Evolutionary conservation across 1,284 basidiomycete genomes (phyloP), one percentile per base, ranked within the genome.

Genomic region (Ceratobasidium sp.): DNA sequence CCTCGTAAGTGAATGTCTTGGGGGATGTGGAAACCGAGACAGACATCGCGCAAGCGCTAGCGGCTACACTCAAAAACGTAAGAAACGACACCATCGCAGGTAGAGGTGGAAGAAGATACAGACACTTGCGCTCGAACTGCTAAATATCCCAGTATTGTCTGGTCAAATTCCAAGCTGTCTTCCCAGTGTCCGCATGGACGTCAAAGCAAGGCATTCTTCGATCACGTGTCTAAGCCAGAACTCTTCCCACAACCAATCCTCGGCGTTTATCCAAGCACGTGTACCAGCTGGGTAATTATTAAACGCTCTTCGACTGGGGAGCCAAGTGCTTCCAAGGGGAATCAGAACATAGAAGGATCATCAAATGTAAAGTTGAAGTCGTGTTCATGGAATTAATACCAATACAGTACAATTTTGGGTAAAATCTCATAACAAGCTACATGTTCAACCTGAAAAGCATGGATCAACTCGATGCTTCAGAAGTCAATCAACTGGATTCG

Each of bases 1-100:
- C 62, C 50, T 65, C 34, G 34, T 65, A 65, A n/a, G 31, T 65
- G 32, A 65, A 65, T 25, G 49, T 54, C 49, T 65, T 50, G n/a
- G 31, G 49, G 2, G 29, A 45, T 4, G 43, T 22, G 15, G 4
- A 6, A 15, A 45, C 6, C 15, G 13, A 15, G 5, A 15, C 4
- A 15, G 43, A 22, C 15, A n/a, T 15, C 3, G 43, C 43, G 15
- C 17, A 3, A 12, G 52, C 27, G 27, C 29, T 34, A 7, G 32
- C 17, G 12, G 31, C 52, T 22, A 54, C 13, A 15, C 27, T 5
- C 31, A 34, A 12, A 34, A n/a, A 27, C 27, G 31, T 31, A n/a
- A 34, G 15, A 6, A 54, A 34, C 8, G 52, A 54, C 27, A 54
- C 27, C 10, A 54, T 54, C 17, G 31, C n/a, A n/a, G 32, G n/a